These are phyloP conservation scores for Nephelium lappaceum DNA, from an alignment of 345 rosid species.

Conservation along the genomic window DNA sequence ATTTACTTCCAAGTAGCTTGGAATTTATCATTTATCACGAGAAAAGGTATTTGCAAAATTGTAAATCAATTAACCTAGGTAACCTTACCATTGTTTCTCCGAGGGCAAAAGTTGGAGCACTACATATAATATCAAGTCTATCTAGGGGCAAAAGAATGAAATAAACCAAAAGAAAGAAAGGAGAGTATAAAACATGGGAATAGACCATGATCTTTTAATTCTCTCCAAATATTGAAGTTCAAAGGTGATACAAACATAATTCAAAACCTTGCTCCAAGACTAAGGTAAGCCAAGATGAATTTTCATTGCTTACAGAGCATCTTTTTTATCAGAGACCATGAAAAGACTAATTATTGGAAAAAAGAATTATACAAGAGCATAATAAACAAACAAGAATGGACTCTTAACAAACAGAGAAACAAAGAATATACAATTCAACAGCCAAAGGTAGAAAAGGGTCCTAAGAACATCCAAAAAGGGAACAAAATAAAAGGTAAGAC, in stretches of 20 bases:
- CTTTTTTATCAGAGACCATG: background rate
- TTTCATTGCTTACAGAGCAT: background rate
- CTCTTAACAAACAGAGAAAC: background rate
- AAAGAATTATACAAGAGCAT: too few species aligned
- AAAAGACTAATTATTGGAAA: background rate
- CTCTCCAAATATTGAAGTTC: background rate
- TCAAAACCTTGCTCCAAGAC: too few species aligned
- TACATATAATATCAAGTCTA: background rate
- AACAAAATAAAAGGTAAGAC: too few species aligned
- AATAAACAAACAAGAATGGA: background rate
- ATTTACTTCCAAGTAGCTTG: too few species aligned
- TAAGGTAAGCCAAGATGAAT: background rate
- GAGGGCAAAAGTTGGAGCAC: background rate
- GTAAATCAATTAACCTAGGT: background rate
- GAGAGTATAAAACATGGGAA: background rate
- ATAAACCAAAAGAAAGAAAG: background rate
- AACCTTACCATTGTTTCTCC: background rate
- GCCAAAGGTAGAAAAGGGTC: too few species aligned
- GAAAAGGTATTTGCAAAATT: background rate
- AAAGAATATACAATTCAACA: slow-evolving; percentile 1
- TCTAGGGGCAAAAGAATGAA: background rate
- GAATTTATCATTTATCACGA: too few species aligned
- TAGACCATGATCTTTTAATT: background rate
- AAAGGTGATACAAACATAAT: background rate
- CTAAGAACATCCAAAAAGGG: too few species aligned